Evolutionary conservation across 2,329 filamentous ascomycete genomes (phyloP).

Genomic region (Pseudodiploospora longispora): DNA sequence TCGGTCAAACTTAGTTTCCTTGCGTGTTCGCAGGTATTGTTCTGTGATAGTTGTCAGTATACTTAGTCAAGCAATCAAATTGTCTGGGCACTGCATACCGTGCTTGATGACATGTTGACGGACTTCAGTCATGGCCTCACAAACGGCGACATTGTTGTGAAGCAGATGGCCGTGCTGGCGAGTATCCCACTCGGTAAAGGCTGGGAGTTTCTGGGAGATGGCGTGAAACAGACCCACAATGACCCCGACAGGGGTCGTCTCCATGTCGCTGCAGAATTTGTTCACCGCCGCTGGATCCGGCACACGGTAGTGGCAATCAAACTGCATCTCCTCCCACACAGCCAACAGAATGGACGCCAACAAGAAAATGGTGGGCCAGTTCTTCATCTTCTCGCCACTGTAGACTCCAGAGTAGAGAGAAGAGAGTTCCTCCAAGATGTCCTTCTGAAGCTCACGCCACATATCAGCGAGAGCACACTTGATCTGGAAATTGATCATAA

Average conservation of each 20-base stretch:
- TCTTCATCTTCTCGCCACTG: conserved; percentile 93
- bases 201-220: conserved; percentile 91
- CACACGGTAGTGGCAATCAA: conserved; percentile 92
- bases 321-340: conserved; percentile 98
- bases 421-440: conserved; percentile 90
- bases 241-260: conserved; percentile 88
- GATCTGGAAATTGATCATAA: conserved; percentile 99
- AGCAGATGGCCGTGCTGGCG: conserved; percentile 83
- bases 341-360: conserved; percentile 85
- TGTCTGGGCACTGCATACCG: conserved; percentile 49
- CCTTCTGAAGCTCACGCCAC: conserved; percentile 96
- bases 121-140: conserved; percentile 94
- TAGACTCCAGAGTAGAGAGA: conserved; percentile 94
- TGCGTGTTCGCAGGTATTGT: conserved; percentile 73
- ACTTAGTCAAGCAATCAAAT: conserved; percentile 9
- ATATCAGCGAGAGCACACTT: conserved; percentile 95
- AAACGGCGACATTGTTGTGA: conserved; percentile 85
- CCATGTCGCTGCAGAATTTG: conserved; percentile 96
- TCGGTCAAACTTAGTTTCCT: conserved; percentile 76
- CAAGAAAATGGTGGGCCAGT: conserved; percentile 99
- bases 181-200: conserved; percentile 91
- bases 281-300: conserved; percentile 76
- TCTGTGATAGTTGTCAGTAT: conserved; percentile 46
- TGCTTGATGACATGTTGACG: conserved; percentile 87
- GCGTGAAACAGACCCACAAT: conserved; percentile 96